Evolutionary conservation across 805 yeast genomes (phyloP).

Genomic region (Kuraishia cidri): DNA sequence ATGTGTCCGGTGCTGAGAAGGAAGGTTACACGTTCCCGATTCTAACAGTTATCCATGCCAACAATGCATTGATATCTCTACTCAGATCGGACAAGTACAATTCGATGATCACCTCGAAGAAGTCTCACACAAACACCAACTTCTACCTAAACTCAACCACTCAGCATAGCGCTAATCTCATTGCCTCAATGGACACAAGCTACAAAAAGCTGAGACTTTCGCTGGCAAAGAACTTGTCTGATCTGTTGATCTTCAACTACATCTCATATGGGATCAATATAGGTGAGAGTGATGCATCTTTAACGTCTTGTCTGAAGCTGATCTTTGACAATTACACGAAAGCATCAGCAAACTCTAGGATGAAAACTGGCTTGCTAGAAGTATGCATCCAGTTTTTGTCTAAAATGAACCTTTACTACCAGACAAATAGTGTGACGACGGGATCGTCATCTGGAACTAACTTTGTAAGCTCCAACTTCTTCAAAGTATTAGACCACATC

Average conservation of each 20-base stretch:
- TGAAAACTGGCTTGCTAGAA: constrained; percentile 18
- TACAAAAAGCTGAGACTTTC: constrained; percentile 18
- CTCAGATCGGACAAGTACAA: constrained; percentile 21
- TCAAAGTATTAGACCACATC: constrained; percentile 6
- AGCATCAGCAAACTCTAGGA: constrained; percentile 5
- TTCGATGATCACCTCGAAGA: constrained; percentile 13
- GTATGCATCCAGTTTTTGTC: constrained; percentile 18
- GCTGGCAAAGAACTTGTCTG: constrained; percentile 19
- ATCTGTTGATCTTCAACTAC: constrained; percentile 19
- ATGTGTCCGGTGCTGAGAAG: constrained; percentile 3
- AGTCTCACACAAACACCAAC: constrained; percentile 9
- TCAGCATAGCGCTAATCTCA: constrained; percentile 9
- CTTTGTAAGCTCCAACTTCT: constrained; percentile 14
- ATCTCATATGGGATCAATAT: constrained; percentile 17
- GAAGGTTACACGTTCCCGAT: constrained; percentile 18
- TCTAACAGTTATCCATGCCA: constrained; percentile 16
- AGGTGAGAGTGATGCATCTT: constrained; percentile 13
- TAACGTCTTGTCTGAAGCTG: constrained; percentile 13
- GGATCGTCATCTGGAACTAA: constrained; percentile 14
- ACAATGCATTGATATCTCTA: constrained; percentile 15
- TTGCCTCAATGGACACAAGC: constrained; percentile 16
- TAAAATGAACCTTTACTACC: constrained; percentile 18
- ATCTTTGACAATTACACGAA: constrained; percentile 9
- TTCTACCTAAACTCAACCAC: constrained; percentile 13
- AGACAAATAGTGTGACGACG: constrained; percentile 15